Evolutionary conservation across 1,284 basidiomycete species (phyloP), one percentile per base, ranked within the genome.

Genomic region (Sporisorium sorghi): DNA sequence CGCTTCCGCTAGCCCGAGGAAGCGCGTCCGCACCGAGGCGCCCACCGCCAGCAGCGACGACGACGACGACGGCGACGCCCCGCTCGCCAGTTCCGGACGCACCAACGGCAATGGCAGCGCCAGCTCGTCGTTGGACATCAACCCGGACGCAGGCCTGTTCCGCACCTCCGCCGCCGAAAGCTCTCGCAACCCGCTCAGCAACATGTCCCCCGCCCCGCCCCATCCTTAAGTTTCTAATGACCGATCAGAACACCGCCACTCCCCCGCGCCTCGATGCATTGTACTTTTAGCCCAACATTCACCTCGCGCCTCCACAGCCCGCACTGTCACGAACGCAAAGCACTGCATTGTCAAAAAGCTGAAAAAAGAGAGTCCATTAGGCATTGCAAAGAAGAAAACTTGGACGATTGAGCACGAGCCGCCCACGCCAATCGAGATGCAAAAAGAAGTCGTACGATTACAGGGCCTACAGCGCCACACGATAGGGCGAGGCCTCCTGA

Each of bases 61-160:
- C 6, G 63, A 71, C 17, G 53, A 55, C 14, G 60, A 66, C 19
- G 60, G 23, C n/a, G 63, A 73, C 23, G 19, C 24, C 15, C 63
- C 69, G 8, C 21, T 62, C 7, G 37, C 54, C 61, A 44, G n/a
- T n/a, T n/a, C n/a, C 7, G 52, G 50, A 47, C 37, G 23, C 19
- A 11, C n/a, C 37, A 42, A 57, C 17, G 61, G 49, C 11, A 28
- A 15, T 24, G 17, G 8, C 35, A 35, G 42, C 21, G 51, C 17
- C 30, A 24, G 50, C 6, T 14, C 15, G 2, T 14, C n/a, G n/a
- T 42, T 73, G 35, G 70, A 67, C 8, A 17, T 39, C 21, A 73
- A 67, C 24, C 64, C 64, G 0, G 59, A 67, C n/a, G 63, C 59
- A 0, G 64, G 70, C 5, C 56, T 73, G 24, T 73, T 63, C 28